Percentiles rank a stretch among this genome's conserved stretches.
Evolutionary conservation across 352 stramenopile genomes (phyloP).

Genomic region (Globisporangium cystogenes): DNA sequence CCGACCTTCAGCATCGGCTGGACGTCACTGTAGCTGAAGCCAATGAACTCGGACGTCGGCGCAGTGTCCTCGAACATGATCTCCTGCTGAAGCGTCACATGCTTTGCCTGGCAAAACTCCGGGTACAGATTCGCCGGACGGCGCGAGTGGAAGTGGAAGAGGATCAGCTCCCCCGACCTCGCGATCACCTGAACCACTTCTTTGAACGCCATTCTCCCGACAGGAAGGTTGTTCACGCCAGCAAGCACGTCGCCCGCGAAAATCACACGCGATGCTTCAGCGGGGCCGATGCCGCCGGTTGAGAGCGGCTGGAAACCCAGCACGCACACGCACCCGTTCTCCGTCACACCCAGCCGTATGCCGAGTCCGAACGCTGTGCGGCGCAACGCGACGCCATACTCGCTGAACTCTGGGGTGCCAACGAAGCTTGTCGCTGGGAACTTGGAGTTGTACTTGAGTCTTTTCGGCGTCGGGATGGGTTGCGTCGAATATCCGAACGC

Average conservation of each 20-base stretch:
- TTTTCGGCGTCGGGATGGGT: constrained; percentile 32
- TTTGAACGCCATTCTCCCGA: constrained; percentile 61
- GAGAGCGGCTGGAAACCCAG: constrained; percentile 74
- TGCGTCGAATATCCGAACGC: constrained; percentile 65
- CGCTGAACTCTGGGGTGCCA: constrained; percentile 46
- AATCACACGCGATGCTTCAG: constrained; percentile 72
- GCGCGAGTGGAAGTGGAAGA: constrained; percentile 82
- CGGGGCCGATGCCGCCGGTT: constrained; percentile 69
- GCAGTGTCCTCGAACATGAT: constrained; percentile 29
- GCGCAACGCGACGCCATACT: constrained; percentile 68
- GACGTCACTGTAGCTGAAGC: constrained; percentile 69
- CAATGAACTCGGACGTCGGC: constrained; percentile 43
- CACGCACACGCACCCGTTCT: constrained; percentile 57
- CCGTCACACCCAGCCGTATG: constrained; percentile 73
- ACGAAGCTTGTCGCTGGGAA: constrained; percentile 49
- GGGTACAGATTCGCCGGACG: constrained; percentile 62
- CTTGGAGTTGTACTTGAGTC: constrained; percentile 42
- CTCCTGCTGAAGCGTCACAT: constrained; percentile 41
- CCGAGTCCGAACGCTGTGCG: constrained; percentile 69
- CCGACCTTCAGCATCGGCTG: constrained; percentile 63
- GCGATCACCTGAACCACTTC: constrained; percentile 71
- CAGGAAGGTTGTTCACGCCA: constrained; percentile 67
- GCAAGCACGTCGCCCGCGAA: constrained; percentile 64
- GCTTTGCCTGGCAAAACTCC: constrained; percentile 52
- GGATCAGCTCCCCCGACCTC: constrained; percentile 49